Base-by-base conservation (phyloP, 441 rosid species). In the Iberis amara region DNA sequence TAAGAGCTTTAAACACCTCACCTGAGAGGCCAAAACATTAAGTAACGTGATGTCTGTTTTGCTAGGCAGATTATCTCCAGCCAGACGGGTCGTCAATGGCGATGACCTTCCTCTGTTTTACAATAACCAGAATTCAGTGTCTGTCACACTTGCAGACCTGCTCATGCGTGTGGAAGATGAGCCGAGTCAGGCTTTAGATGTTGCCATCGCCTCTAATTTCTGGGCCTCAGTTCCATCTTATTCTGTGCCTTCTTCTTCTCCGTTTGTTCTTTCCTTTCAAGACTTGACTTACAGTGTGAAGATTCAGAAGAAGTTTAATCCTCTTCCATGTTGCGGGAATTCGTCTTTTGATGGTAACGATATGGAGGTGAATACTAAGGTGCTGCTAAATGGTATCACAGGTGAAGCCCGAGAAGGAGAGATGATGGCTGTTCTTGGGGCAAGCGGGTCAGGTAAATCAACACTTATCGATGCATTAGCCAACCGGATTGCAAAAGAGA, bases 351-450 rank as follows among this genome's bases (percentile, higher is more conserved):
- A 12, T 62, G 61, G 55, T 35, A 24, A 24, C 4, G 27, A 24
- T 24, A 4, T 24, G 27, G 27, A 24, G 27, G 14, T 11, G 24
- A 55, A 61, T 41, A 68, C 53, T 39, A 81, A 79, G 67, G 23
- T 78, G 13, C 65, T 84, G 52, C 39, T 84, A 57, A 76, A 81
- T 56, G 76, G 64, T 8, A 60, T 79, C 10, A 74, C 79, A 0
- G 89, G 86, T 3, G 84, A 79, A 57, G 89, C 94, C 0, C 72
- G 69, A 24, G 89, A 84, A 76, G 94, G 94, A 2, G 89, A 84
- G 64, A 77, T 84, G 69, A 76, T 79, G 86, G 89, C 82, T 1
- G 86, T 84, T 55, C 84, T 84, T 35, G 94, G 94, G 3, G 86
- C 89, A 2, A 81, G 84, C 50, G 94, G 92, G 15, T 78, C 89